Base-by-base conservation (phyloP, 148 eudicot genomes). In the Rhododendron kiyosumense region DNA sequence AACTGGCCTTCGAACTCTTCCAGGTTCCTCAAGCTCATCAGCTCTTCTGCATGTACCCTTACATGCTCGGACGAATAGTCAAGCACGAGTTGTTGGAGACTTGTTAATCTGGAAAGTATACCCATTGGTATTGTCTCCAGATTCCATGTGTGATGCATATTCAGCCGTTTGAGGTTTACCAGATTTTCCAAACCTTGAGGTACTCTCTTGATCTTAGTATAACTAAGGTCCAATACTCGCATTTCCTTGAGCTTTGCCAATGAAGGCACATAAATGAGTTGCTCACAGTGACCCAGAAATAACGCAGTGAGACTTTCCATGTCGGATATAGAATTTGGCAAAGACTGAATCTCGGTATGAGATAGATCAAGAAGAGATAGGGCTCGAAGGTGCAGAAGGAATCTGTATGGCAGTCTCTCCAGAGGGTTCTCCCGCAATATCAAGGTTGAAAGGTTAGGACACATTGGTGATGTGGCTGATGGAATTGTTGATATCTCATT, bases 331-430 rank as follows among this genome's bases (percentile, higher is more conserved):
- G 84, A 86, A 36, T 32, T 48, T 7, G 87, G 87, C 83, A 89
- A 74, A 81, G 32, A 78, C 54, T 81, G 4, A 49, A 89, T 84
- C 1, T 57, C 14, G n/a, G 90, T 89, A 13, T 57, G 1, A 71
- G 89, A 85, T 49, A 90, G 85, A 81, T 90, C 84, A 48, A 89
- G 86, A 84, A 87, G 30, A n/a, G 78, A 74, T 9, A 90, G 90
- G 69, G 63, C 34, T 8, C 0, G 73, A 89, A 89, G 86, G 65
- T 82, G 81, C n/a, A 59, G 20, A 15, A 86, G 76, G 43, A 86
- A 86, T 5, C 38, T 9, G 41, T 86, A 49, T 81, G 84, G 80
- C 8, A 86, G 76, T 36, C 84, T 28, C 71, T 43, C 34, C 1
- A 87, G 79, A 48, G 87, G 86, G 67, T 85, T 87, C 4, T 59